Evolutionary conservation across 352 stramenopile species (phyloP).

Genomic region (Sclerospora graminicola): DNA sequence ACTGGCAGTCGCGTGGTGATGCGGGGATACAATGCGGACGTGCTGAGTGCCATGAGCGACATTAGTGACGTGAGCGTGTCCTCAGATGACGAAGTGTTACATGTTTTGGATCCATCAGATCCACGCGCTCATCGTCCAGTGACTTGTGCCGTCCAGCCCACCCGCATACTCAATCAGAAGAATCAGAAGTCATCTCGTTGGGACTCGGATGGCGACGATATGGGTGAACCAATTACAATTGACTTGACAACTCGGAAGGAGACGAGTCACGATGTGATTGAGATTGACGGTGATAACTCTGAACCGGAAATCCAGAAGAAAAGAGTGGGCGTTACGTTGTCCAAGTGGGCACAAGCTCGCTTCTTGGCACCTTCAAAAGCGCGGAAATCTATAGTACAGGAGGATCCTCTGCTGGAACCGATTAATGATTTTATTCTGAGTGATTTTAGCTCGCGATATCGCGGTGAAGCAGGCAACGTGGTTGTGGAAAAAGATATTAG

Average conservation of each 20-base stretch:
- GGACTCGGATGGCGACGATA: constrained; percentile 48
- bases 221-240: constrained; percentile 33
- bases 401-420: constrained; percentile 59
- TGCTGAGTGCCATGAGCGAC: constrained; percentile 25
- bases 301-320: background rate
- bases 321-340: constrained; percentile 33
- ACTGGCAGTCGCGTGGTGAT: constrained; percentile 13
- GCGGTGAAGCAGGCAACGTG: constrained; percentile 37
- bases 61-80: constrained; percentile 17
- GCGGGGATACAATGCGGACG: constrained; percentile 26
- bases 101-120: constrained; percentile 73
- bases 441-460: constrained; percentile 67
- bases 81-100: constrained; percentile 37
- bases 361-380: constrained; percentile 53
- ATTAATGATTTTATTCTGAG: constrained; percentile 81
- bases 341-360: constrained; percentile 58
- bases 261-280: constrained; percentile 8
- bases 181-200: constrained; percentile 36
- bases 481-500: constrained; percentile 35
- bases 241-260: constrained; percentile 13
- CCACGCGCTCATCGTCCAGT: constrained; percentile 43
- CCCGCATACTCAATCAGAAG: constrained; percentile 6
- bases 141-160: constrained; percentile 23
- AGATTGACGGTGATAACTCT: constrained; percentile 13
- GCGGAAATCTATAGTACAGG: constrained; percentile 37